Conservation (phyloP, 164 flowering plant genomes). For the Warburgia ugandensis region DNA sequence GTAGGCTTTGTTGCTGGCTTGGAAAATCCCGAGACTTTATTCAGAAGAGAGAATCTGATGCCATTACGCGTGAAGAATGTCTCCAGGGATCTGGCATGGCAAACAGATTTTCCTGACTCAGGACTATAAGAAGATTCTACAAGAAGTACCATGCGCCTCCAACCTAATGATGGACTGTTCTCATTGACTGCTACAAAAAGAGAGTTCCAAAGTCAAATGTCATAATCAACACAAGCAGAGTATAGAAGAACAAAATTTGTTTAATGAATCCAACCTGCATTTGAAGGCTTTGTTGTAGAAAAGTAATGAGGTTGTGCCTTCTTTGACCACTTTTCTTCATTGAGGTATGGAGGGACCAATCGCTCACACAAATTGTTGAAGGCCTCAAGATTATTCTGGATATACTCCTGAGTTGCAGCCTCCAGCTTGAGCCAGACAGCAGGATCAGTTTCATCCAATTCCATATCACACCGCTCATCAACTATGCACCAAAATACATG, state of each 20-base stretch:
- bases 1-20: constrained; percentile 64
- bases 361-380: constrained; percentile 71
- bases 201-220: constrained; percentile 1
- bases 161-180: constrained; percentile 67
- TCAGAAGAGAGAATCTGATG: constrained; percentile 53
- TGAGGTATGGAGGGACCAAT: constrained; percentile 43
- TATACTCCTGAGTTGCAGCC: constrained; percentile 30
- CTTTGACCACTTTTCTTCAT: constrained; percentile 65
- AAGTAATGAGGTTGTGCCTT: constrained; percentile 37
- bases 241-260: neutral
- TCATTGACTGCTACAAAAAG: constrained; percentile 29
- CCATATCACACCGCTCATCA: constrained; percentile 99
- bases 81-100: constrained; percentile 85
- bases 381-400: constrained; percentile 23
- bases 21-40: constrained; percentile 36
- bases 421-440: constrained; percentile 30
- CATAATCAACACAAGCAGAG: neutral
- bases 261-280: constrained; percentile 26
- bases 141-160: constrained; percentile 93
- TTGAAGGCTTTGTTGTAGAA: constrained; percentile 38
- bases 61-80: constrained; percentile 68
- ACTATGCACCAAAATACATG: constrained; percentile 29
- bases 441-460: constrained; percentile 42
- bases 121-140: constrained; percentile 85
- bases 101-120: constrained; percentile 67